Evolutionary conservation across 345 rosid genomes (phyloP).

Genomic region (Corymbia maculata): DNA sequence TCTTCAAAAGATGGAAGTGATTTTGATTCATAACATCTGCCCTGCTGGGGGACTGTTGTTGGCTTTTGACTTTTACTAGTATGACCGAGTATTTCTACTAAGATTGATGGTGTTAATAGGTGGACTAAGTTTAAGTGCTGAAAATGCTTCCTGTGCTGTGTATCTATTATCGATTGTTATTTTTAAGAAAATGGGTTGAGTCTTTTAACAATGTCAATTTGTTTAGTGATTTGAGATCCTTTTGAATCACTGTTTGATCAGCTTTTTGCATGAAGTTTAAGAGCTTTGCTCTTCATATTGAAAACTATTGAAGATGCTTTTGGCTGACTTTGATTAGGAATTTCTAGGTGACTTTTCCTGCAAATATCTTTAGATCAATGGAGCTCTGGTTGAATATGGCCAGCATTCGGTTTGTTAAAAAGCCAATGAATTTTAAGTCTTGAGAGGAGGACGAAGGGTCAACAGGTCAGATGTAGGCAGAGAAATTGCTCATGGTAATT

Average conservation of each 20-base stretch:
- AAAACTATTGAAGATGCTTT: neutral
- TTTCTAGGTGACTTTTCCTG: neutral
- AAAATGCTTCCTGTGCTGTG: neutral
- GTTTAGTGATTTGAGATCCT: neutral
- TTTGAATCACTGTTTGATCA: neutral
- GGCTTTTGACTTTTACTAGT: neutral
- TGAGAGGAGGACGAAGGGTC: neutral
- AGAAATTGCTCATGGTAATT: neutral
- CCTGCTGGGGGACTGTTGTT: neutral
- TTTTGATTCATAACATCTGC: neutral
- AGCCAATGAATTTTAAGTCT: neutral
- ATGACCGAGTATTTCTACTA: neutral
- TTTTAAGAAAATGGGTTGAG: neutral
- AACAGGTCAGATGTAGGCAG: neutral
- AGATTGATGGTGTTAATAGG: neutral
- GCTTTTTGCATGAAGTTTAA: neutral
- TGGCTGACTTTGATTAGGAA: neutral
- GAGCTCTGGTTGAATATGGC: neutral
- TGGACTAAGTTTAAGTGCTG: neutral
- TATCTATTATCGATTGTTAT: neutral
- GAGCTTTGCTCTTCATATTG: neutral
- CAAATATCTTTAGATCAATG: neutral
- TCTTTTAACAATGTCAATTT: neutral
- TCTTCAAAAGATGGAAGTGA: slow-evolving; percentile 49
- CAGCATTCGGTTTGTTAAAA: neutral